Percentiles rank a stretch among this genome's conserved stretches.
phyloP scores from a whole-genome alignment of 2,329 filamentous ascomycete genomes.

The Pseudofabraea citricarpa region DNA sequence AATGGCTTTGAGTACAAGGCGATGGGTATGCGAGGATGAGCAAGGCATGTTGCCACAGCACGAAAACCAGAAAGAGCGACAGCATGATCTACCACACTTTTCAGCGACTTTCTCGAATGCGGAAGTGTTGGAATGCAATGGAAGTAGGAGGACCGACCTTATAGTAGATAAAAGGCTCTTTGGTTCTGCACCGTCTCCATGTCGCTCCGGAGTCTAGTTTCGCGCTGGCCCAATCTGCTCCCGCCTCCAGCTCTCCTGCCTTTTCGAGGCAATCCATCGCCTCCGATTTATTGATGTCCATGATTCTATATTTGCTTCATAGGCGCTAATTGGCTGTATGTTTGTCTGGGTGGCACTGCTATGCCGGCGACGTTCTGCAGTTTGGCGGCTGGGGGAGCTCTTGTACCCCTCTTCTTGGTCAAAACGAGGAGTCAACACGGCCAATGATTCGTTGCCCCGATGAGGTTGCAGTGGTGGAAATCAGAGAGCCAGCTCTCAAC shows the following conservation, averaged over 20 bases:
- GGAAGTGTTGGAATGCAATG: background rate
- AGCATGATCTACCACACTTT: constrained; percentile 10
- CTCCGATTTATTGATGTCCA: constrained; percentile 6
- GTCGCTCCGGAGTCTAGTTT: background rate
- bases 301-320: background rate
- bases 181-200: background rate
- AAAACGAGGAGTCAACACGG: too few relatives aligned
- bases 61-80: constrained; percentile 4
- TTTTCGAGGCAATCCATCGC: constrained; percentile 9
- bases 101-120: background rate
- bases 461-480: too few relatives aligned
- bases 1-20: background rate
- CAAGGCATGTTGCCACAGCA: constrained; percentile 13
- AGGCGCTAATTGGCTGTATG: too few relatives aligned
- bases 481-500: too few relatives aligned
- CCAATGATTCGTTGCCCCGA: too few relatives aligned
- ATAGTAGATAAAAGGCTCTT: constrained; percentile 7
- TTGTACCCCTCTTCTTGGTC: too few relatives aligned
- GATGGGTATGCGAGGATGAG: constrained; percentile 6
- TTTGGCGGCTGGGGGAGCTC: too few relatives aligned
- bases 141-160: constrained; percentile 9
- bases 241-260: constrained; percentile 15
- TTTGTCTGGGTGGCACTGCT: too few relatives aligned
- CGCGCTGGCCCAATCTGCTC: constrained; percentile 1
- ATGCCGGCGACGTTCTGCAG: too few relatives aligned